Base-by-base conservation (phyloP, 257 asterid species). In the Lycium barbarum region DNA sequence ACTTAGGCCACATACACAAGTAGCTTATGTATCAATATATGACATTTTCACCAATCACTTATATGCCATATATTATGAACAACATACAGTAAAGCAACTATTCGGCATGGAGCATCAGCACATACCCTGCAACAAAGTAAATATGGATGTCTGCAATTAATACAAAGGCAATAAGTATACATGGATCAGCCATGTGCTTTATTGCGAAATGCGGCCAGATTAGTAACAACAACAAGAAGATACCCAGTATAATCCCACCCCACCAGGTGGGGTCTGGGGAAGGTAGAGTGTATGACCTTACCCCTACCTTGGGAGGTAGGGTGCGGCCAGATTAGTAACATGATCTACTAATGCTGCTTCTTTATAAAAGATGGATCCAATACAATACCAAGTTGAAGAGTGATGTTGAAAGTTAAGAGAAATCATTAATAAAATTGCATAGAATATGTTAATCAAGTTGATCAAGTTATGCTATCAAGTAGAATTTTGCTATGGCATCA, bases 121-220 rank as follows among this genome's bases (percentile, higher is more conserved):
- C 26, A 78, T 15, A 33, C 49, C 82, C 65, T 53, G 62, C 62
- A 74, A 49, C 81, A 74, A 22, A 49, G 11, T 74, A 13, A 74
- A 74, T 74, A 49, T 74, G 20, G 62, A 22, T 7, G 22, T 74
- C 81, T 33, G 63, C 82, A 78, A 78, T 14, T 78, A 14, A 33
- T 76, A 78, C 2, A 2, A 49, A 74, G 45, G 22, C 22, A 22
- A 20, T 74, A 22, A 49, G 5, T 13, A 73, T 74, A 22, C 10
- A 49, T 74, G 59, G 59, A 3, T 20, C 38, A 45, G 61, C 11
- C 61, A 49, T 22, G 81, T 74, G 2, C 11, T 6, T 73, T 20
- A 72, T 22, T 20, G 40, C 59, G 2, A 73, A 5, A 11, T 20
- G 80, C 80, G 11, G 59, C 20, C 59, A 47, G 59, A 73, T 47